phyloP scores from a whole-genome alignment of 441 rosid genomes.

The Gossypium lobatum region DNA sequence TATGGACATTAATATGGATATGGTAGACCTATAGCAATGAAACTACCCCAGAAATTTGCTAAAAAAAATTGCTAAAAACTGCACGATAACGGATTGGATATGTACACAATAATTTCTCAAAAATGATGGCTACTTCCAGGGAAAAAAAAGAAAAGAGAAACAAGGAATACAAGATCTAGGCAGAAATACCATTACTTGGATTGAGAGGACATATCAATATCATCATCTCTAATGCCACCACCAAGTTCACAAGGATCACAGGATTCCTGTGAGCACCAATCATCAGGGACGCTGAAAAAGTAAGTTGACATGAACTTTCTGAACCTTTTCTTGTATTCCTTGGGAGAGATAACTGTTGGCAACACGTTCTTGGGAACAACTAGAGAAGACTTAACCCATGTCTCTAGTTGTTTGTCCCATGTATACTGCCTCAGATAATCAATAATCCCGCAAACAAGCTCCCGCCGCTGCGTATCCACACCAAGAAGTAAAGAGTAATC shows the following conservation, averaged over 20 bases:
- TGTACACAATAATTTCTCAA: conserved; percentile 30
- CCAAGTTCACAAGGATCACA: conserved; percentile 39
- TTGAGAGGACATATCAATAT: conserved; percentile 7
- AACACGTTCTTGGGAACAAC: conserved; percentile 69
- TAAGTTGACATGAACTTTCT: conserved; percentile 80
- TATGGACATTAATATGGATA: not conserved
- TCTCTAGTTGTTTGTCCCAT: conserved; percentile 94
- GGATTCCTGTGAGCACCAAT: conserved; percentile 61
- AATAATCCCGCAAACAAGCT: conserved; percentile 93
- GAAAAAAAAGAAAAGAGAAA: not conserved
- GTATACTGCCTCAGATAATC: conserved; percentile 96
- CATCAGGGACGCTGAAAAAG: conserved; percentile 84
- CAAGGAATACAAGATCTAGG: not conserved
- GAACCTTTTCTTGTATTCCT: conserved; percentile 88
- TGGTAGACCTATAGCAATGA: not conserved
- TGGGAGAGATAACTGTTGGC: conserved; percentile 91
- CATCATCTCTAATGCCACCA: conserved; percentile 25
- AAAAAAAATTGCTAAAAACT: conserved; percentile 60
- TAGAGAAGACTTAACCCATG: conserved; percentile 92
- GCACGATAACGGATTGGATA: conserved; percentile 44
- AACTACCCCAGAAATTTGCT: conserved; percentile 55
- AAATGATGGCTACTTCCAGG: not conserved
- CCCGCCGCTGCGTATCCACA: conserved; percentile 58
- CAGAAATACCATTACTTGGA: conserved; percentile 16
- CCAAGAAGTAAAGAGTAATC: conserved; percentile 94